phyloP scores from a whole-genome alignment of 2,329 filamentous ascomycete genomes.

The Pezicula carpinea region DNA sequence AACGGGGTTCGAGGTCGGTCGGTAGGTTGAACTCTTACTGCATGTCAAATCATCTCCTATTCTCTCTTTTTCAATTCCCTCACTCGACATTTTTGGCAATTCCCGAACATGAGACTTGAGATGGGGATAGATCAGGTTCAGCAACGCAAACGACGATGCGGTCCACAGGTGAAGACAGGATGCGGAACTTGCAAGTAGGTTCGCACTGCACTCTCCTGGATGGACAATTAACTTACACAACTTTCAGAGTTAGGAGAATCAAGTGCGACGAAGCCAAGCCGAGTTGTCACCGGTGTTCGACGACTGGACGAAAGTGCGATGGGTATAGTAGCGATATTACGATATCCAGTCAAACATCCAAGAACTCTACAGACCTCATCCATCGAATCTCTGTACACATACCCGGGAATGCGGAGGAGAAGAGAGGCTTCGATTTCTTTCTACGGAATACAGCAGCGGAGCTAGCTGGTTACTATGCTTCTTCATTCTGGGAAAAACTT shows the following conservation, averaged over 20 bases:
- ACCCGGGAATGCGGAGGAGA: constrained; percentile 20
- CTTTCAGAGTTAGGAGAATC: constrained; percentile 15
- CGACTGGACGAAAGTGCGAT: constrained; percentile 22
- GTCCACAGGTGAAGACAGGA: constrained; percentile 14
- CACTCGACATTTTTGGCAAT: constrained; percentile 8
- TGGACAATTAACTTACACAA: constrained; percentile 7
- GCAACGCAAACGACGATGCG: constrained; percentile 13
- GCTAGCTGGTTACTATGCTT: constrained; percentile 22
- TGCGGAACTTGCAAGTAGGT: constrained; percentile 18
- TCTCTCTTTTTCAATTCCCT: constrained; percentile 8
- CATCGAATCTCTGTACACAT: constrained; percentile 15
- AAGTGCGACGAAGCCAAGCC: constrained; percentile 22
- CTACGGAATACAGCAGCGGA: constrained; percentile 19
- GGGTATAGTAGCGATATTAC: constrained; percentile 16
- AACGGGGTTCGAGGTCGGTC: constrained; percentile 5
- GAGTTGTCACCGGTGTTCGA: constrained; percentile 16
- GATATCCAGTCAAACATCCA: constrained; percentile 8
- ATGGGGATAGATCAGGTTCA: constrained; percentile 13
- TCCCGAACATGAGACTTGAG: constrained; percentile 9
- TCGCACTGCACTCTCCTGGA: constrained; percentile 7
- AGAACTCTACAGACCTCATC: constrained; percentile 9
- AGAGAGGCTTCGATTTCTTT: constrained; percentile 24
- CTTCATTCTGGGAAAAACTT: constrained; percentile 23
- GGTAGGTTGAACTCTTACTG: constrained; percentile 7
- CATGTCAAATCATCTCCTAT: constrained; percentile 7